Evolutionary conservation across 179 eudicot species (phyloP).

Genomic region (Gypsophila paniculata): DNA sequence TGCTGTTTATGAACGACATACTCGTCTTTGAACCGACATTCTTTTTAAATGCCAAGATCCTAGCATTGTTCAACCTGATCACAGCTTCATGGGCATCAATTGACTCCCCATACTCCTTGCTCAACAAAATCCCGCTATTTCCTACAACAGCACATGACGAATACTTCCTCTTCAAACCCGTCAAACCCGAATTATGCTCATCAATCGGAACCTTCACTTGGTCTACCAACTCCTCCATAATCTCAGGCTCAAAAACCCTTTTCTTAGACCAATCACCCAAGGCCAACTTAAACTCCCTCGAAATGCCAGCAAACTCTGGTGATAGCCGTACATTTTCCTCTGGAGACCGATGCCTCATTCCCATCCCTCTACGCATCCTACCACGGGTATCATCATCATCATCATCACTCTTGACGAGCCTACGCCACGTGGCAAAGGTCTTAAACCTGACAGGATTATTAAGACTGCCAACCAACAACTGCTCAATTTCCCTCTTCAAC

Average conservation of each 20-base stretch:
- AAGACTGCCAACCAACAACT: conserved; percentile 48
- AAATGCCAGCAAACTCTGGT: conserved; percentile 39
- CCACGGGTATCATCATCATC: neutral
- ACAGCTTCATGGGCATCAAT: conserved; percentile 76
- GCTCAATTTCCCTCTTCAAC: conserved; percentile 50
- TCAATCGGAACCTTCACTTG: conserved; percentile 36
- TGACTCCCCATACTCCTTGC: conserved; percentile 44
- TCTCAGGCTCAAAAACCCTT: conserved; percentile 37
- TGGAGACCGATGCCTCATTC: conserved; percentile 12
- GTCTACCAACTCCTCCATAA: conserved; percentile 47
- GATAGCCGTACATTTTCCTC: conserved; percentile 34
- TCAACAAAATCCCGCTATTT: conserved; percentile 77
- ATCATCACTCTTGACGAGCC: conserved; percentile 24
- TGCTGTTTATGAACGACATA: conserved; percentile 75
- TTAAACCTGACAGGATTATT: conserved; percentile 32
- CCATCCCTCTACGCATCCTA: conserved; percentile 35
- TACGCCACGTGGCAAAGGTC: conserved; percentile 44
- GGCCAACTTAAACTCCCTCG: conserved; percentile 40
- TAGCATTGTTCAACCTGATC: conserved; percentile 78
- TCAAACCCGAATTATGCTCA: conserved; percentile 23
- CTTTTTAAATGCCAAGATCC: conserved; percentile 35
- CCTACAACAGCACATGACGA: conserved; percentile 86
- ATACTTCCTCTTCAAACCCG: conserved; percentile 27
- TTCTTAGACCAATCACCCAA: conserved; percentile 59
- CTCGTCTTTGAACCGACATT: conserved; percentile 71